Conservation (phyloP, 106 monocot genomes). For the Apostasia shenzhenica region DNA sequence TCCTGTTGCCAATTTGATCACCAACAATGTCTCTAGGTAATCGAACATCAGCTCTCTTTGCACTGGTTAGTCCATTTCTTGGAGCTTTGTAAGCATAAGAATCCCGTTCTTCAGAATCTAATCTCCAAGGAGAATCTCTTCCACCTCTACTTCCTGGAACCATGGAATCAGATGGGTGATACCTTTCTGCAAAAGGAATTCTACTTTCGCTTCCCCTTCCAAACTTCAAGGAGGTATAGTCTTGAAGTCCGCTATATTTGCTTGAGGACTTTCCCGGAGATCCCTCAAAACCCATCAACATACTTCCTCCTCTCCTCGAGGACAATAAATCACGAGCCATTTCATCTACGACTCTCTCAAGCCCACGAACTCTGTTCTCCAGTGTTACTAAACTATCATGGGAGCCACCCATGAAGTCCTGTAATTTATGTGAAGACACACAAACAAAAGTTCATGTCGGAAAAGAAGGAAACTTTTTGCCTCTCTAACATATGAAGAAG, state of each 20-base stretch:
- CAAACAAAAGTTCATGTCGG: neutral
- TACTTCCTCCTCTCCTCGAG: conserved; percentile 48
- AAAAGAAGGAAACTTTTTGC: too few species aligned
- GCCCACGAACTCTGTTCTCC: conserved; percentile 83
- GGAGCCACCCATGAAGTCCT: conserved; percentile 97
- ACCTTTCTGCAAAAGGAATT: conserved; percentile 60
- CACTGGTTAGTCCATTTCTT: conserved; percentile 33
- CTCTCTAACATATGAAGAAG: too few species aligned
- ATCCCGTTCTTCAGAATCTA: conserved; percentile 57
- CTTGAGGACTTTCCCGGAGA: conserved; percentile 58
- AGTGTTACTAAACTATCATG: conserved; percentile 90
- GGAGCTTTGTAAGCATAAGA: conserved; percentile 36
- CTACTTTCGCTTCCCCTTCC: conserved; percentile 40
- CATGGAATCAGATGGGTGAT: conserved; percentile 45
- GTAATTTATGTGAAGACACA: conserved; percentile 14
- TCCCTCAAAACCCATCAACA: conserved; percentile 62
- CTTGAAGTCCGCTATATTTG: conserved; percentile 66
- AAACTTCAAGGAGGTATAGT: conserved; percentile 66
- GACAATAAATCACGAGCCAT: conserved; percentile 83
- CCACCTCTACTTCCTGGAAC: conserved; percentile 32
- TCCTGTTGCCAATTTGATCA: conserved; percentile 46
- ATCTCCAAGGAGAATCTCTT: conserved; percentile 62
- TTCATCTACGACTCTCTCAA: conserved; percentile 92
- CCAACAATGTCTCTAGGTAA: conserved; percentile 35
- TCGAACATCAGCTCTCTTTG: conserved; percentile 55